Conservation (phyloP, 108 stramenopile genomes). For the Pseudonitzschia multiseries region DNA sequence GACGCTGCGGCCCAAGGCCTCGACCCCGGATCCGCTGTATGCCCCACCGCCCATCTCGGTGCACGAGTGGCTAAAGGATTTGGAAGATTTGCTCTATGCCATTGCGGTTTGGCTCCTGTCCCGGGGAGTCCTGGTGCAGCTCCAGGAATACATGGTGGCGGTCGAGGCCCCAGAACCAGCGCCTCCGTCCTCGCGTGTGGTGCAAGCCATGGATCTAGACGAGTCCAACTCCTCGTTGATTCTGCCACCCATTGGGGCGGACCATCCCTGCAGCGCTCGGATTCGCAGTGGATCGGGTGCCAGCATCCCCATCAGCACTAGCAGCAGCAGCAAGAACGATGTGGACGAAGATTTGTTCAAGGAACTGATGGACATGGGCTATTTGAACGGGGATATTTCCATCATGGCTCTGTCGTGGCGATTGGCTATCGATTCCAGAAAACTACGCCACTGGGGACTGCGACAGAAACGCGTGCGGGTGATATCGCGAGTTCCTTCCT, state of each 20-base stretch:
- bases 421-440: constrained; percentile 26
- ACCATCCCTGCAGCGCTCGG: not conserved
- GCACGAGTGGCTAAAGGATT: constrained; percentile 23
- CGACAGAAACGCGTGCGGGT: constrained; percentile 29
- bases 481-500: constrained; percentile 32
- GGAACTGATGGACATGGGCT: constrained; percentile 30
- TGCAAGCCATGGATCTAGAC: not conserved
- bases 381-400: constrained; percentile 41
- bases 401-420: constrained; percentile 46
- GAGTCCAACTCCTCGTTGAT: constrained; percentile 1
- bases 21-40: not conserved
- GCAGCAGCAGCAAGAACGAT: not conserved
- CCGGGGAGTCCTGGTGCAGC: constrained; percentile 52
- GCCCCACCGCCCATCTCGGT: constrained; percentile 7
- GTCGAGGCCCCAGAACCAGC: constrained; percentile 1
- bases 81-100: constrained; percentile 56
- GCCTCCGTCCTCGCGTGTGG: not conserved
- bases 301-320: not conserved
- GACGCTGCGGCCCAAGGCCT: not conserved
- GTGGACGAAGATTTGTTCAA: constrained; percentile 38
- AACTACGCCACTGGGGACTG: constrained; percentile 36
- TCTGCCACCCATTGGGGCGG: constrained; percentile 2
- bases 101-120: constrained; percentile 71
- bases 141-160: constrained; percentile 57
- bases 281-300: not conserved